Evolutionary conservation across 2,329 filamentous ascomycete species (phyloP).

Genomic region (Colletotrichum sp.): DNA sequence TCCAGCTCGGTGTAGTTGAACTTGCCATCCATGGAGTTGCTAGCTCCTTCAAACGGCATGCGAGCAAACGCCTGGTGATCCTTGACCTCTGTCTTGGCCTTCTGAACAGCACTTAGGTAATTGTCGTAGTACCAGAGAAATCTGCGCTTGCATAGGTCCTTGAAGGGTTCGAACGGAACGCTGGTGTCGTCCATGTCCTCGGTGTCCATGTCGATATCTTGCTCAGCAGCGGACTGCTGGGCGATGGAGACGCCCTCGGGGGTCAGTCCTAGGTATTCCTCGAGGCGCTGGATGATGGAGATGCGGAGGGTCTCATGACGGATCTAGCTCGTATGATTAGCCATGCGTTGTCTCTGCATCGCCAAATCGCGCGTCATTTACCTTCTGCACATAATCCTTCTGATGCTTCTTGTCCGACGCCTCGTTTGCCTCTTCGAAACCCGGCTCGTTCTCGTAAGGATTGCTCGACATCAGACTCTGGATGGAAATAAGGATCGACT

Average conservation of each 20-base stretch:
- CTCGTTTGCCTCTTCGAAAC: conserved; percentile 79
- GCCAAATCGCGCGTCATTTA: conserved; percentile 34
- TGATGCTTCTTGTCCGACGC: conserved; percentile 75
- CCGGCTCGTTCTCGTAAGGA: conserved; percentile 95
- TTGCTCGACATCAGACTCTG: conserved; percentile 95
- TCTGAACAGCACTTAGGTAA: conserved; percentile 75
- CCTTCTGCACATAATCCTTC: conserved; percentile 80
- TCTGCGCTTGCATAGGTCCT: conserved; percentile 86
- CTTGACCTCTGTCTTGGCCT: conserved; percentile 67
- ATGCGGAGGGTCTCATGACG: conserved; percentile 88
- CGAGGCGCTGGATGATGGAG: conserved; percentile 83
- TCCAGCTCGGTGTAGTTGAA: conserved; percentile 83
- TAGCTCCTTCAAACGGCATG: conserved; percentile 84
- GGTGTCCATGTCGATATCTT: conserved; percentile 48
- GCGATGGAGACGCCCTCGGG: conserved; percentile 48
- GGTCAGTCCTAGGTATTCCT: conserved; percentile 75
- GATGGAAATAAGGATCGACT: conserved; percentile 93
- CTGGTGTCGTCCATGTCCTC: conserved; percentile 58
- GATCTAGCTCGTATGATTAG: conserved; percentile 62
- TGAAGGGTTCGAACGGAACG: conserved; percentile 81
- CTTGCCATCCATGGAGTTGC: conserved; percentile 84
- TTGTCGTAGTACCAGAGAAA: conserved; percentile 97
- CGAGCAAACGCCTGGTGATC: conserved; percentile 70
- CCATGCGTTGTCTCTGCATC: conserved; percentile 13
- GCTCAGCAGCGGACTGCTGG: conserved; percentile 32